Base-by-base conservation (phyloP, 139 green algal species). In the Pseudopediastrum boryanum region DNA sequence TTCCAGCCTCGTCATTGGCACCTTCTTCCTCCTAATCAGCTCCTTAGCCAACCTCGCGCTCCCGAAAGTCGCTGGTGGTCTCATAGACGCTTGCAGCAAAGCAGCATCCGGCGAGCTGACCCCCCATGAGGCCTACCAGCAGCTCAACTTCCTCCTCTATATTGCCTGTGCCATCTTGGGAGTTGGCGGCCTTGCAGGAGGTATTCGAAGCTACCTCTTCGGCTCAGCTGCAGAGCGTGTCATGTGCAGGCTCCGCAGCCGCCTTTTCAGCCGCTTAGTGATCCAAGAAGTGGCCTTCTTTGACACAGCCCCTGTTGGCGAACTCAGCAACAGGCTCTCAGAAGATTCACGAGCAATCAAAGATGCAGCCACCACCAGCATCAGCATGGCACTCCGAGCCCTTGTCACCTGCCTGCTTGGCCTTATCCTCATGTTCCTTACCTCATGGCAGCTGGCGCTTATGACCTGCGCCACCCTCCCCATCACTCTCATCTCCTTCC, bases 291-390 rank as follows among this genome's bases (percentile, higher is more conserved):
- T 86, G 4, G 83, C 77, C 6, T 89, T 89, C 39, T 89, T 82
- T 78, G 86, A 90, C 38, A 44, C 71, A 13, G 81, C 82, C 23
- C 81, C 83, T 27, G 85, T 81, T 38, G 86, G 86, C 0, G 85
- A 90, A 77, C 83, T 90, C n/a, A 87, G 82, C 77, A 90, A 90
- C 72, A 74, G 85, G 19, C 80, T 90, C 38, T 76, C 79, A 27
- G 85, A 90, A 58, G 85, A 90, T 69, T 88, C 83, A 0, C 61
- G 83, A 1, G 73, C 85, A 7, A 83, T 90, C 68, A 88, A 88
- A 58, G 67, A 68, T 10, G 85, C 77, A 4, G 85, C 80, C 8
- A 90, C 85, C 5, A 85, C 80, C n/a, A 83, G 67, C 68, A 82
- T 90, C n/a, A 78, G 66, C 59, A 72, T 83, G 27, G 83, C 80